A percentile compares a stretch with the other conserved stretches of the same genome.
Evolutionary conservation across 139 green algal genomes (phyloP).

Genomic region (Edaphochlamys debaryana): DNA sequence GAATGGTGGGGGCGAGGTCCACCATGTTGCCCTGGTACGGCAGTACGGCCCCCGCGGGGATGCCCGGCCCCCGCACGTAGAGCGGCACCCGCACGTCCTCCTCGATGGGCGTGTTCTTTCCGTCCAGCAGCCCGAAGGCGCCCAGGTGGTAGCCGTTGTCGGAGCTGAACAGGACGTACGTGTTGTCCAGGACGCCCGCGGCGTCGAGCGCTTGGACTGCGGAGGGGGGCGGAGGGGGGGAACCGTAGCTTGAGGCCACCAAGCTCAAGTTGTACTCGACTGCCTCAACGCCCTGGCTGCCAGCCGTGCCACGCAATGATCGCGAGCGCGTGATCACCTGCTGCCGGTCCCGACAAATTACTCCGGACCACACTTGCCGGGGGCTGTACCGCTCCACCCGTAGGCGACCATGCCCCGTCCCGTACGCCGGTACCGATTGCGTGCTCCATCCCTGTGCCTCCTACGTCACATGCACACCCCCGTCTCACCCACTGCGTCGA

Average conservation of each 20-base stretch:
- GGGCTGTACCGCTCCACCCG: not conserved
- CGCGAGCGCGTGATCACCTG: not conserved
- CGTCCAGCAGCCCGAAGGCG: not conserved
- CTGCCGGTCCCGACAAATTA: too few relatives aligned
- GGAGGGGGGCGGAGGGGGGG: not conserved
- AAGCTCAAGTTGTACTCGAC: too few relatives aligned
- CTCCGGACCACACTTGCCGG: not conserved
- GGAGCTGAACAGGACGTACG: constrained; percentile 30
- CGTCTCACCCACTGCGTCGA: not conserved
- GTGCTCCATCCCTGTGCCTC: too few relatives aligned
- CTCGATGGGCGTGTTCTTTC: constrained; percentile 9
- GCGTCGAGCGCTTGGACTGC: constrained; percentile 9
- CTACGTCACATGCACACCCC: too few relatives aligned
- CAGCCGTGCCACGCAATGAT: not conserved
- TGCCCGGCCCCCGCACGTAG: not conserved
- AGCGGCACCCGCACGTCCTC: constrained; percentile 30
- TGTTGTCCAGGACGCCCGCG: constrained; percentile 27
- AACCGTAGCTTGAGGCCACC: too few relatives aligned
- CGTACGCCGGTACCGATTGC: not conserved
- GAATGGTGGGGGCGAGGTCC: not conserved
- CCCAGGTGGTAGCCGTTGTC: constrained; percentile 31
- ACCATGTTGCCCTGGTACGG: not conserved
- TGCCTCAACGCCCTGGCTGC: too few relatives aligned
- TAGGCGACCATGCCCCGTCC: too few relatives aligned
- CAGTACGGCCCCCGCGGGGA: not conserved